phyloP scores from a whole-genome alignment of 352 stramenopile genomes.

The Pythium phragmiticola region DNA sequence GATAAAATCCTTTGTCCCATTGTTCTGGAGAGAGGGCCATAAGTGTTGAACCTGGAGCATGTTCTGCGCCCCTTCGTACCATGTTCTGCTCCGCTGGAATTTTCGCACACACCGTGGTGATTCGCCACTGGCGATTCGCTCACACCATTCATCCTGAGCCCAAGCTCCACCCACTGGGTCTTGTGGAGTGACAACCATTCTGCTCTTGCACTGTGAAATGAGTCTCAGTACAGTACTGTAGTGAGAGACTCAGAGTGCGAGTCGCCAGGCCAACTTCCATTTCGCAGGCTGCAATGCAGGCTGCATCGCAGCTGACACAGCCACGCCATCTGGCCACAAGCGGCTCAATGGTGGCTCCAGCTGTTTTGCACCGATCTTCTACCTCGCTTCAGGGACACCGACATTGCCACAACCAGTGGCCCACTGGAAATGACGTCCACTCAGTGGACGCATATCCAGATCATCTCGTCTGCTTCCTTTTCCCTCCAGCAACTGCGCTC shows the following conservation, averaged over 20 bases:
- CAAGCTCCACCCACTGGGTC: no score
- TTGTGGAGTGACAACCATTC: no score
- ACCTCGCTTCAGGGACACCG: neutral
- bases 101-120: no score
- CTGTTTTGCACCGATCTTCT: constrained; percentile 9
- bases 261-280: no score
- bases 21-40: no score
- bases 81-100: no score
- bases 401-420: neutral
- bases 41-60: no score
- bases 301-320: neutral
- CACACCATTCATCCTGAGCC: neutral
- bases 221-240: neutral
- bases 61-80: no score
- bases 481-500: constrained; percentile 2
- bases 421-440: neutral
- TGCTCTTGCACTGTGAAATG: no score
- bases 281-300: neutral
- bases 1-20: no score
- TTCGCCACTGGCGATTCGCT: neutral
- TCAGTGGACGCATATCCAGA: no score
- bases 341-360: constrained; percentile 5
- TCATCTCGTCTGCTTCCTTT: neutral
- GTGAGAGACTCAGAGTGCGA: neutral
- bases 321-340: neutral